Conservation (phyloP, 495 filamentous ascomycete genomes). For the Bacidia rubella region DNA sequence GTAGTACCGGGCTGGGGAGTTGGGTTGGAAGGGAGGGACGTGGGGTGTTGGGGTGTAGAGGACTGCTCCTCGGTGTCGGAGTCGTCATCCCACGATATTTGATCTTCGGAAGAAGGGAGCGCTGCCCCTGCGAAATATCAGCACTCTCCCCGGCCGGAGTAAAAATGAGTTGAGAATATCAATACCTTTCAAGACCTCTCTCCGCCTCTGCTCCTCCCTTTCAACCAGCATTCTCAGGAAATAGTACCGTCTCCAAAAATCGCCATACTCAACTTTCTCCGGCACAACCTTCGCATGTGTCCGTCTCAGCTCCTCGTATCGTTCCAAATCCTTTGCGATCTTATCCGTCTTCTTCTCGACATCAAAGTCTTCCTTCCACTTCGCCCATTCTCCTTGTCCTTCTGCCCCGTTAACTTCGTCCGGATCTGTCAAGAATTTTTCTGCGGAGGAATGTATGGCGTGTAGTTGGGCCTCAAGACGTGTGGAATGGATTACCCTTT, state of each 20-base stretch:
- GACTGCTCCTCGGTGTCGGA: slow-evolving; percentile 46
- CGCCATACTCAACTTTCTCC: slow-evolving; percentile 69
- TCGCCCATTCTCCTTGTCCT: slow-evolving; percentile 64
- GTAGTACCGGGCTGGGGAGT: slow-evolving; percentile 15
- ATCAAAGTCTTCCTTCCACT: slow-evolving; percentile 64
- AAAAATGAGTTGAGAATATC: slow-evolving; percentile 15
- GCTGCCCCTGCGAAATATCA: slow-evolving; percentile 43
- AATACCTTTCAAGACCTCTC: slow-evolving; percentile 84
- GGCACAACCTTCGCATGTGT: slow-evolving; percentile 97
- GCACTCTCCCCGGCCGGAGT: slow-evolving; percentile 9
- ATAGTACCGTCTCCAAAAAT: slow-evolving; percentile 94
- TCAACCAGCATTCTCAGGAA: slow-evolving; percentile 90
- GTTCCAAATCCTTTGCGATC: slow-evolving; percentile 70
- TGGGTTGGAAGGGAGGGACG: slow-evolving; percentile 35
- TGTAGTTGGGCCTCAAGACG: slow-evolving; percentile 93
- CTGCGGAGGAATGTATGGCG: slow-evolving; percentile 73
- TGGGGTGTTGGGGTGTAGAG: slow-evolving; percentile 29
- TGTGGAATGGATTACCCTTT: slow-evolving; percentile 82
- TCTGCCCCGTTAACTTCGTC: slow-evolving; percentile 55
- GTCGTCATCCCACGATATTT: slow-evolving; percentile 74
- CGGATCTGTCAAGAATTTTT: slow-evolving; percentile 77
- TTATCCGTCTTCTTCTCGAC: slow-evolving; percentile 73
- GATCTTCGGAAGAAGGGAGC: slow-evolving; percentile 57
- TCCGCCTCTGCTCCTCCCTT: slow-evolving; percentile 81
- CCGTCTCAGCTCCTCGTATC: slow-evolving; percentile 71